phyloP scores from a whole-genome alignment of 2,329 filamentous ascomycete species.

The Hymenoscyphus fraxineus region DNA sequence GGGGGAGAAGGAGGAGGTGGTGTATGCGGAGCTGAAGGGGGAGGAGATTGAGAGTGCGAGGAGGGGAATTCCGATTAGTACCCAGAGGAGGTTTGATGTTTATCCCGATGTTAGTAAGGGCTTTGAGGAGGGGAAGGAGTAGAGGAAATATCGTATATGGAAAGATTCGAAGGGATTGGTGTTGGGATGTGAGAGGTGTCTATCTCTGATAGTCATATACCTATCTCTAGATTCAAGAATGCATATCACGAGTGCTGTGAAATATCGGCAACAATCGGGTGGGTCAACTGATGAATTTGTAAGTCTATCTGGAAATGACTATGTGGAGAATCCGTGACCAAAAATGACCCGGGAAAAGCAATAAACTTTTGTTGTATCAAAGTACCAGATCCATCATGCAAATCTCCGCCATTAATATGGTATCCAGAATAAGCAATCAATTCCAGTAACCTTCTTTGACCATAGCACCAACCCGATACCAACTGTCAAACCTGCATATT shows the following conservation, averaged over 20 bases:
- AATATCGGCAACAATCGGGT: background rate
- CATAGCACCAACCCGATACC: background rate
- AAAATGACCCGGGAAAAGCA: background rate
- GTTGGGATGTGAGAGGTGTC: too few species aligned
- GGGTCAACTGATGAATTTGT: background rate
- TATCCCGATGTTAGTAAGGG: slow-evolving; percentile 83
- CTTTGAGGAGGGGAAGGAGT: slow-evolving; percentile 29
- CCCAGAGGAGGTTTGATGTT: slow-evolving; percentile 88
- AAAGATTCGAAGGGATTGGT: background rate
- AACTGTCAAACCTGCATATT: background rate
- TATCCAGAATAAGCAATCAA: background rate
- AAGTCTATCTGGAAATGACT: background rate
- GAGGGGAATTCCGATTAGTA: slow-evolving; percentile 77
- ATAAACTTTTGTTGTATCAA: background rate
- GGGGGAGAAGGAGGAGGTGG: slow-evolving; percentile 71
- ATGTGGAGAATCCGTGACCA: background rate
- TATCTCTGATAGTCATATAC: too few species aligned
- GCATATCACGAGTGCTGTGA: background rate
- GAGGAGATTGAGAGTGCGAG: slow-evolving; percentile 70
- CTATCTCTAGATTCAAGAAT: background rate
- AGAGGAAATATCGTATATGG: background rate
- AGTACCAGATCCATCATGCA: background rate
- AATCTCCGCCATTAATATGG: background rate
- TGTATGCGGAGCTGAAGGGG: slow-evolving; percentile 67
- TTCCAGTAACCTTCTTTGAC: background rate